Evolutionary conservation across 768 basidiomycete genomes (phyloP).

Genomic region (Hygrocybe punicea): DNA sequence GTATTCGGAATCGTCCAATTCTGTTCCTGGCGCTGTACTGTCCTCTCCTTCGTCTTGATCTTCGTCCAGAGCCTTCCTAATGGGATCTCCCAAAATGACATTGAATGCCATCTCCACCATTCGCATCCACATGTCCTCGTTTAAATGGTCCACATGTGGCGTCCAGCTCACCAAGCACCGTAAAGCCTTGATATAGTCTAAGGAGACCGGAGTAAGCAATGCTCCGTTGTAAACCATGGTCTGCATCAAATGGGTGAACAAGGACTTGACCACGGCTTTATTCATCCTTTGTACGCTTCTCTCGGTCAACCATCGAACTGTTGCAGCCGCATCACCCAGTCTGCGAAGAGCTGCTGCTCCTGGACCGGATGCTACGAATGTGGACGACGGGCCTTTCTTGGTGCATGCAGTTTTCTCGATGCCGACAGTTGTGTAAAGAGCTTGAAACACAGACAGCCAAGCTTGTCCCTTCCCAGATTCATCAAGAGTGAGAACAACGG

Average conservation of each 20-base stretch:
- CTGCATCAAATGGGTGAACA: slow-evolving; percentile 64
- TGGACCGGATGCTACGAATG: slow-evolving; percentile 28
- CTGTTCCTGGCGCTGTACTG: slow-evolving; percentile 1
- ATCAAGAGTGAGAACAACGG: slow-evolving; percentile 43
- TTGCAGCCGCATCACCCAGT: slow-evolving; percentile 61
- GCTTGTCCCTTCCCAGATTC: slow-evolving; percentile 34
- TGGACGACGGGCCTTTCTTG: slow-evolving; percentile 39
- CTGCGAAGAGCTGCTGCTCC: slow-evolving; percentile 51
- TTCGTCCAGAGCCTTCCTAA: slow-evolving; percentile 32
- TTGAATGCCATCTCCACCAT: slow-evolving; percentile 75
- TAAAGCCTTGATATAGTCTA: slow-evolving; percentile 81
- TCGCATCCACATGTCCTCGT: slow-evolving; percentile 59
- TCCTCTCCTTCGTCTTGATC: slow-evolving; percentile 3
- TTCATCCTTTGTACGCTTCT: slow-evolving; percentile 54
- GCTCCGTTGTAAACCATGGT: slow-evolving; percentile 51
- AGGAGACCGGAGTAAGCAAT: slow-evolving; percentile 60
- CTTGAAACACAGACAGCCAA: slow-evolving; percentile 72
- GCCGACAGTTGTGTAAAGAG: slow-evolving; percentile 62
- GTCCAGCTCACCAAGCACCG: slow-evolving; percentile 57
- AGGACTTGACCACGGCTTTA: slow-evolving; percentile 48
- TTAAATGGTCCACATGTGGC: slow-evolving; percentile 79
- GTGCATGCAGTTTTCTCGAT: slow-evolving; percentile 55
- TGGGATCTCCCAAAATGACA: slow-evolving; percentile 62
- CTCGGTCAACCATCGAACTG: slow-evolving; percentile 73
- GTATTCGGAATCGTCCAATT: slow-evolving; percentile 27